Evolutionary conservation across 192 early-diverging fungal species (phyloP).

Genomic region (Mortierella alpina): DNA sequence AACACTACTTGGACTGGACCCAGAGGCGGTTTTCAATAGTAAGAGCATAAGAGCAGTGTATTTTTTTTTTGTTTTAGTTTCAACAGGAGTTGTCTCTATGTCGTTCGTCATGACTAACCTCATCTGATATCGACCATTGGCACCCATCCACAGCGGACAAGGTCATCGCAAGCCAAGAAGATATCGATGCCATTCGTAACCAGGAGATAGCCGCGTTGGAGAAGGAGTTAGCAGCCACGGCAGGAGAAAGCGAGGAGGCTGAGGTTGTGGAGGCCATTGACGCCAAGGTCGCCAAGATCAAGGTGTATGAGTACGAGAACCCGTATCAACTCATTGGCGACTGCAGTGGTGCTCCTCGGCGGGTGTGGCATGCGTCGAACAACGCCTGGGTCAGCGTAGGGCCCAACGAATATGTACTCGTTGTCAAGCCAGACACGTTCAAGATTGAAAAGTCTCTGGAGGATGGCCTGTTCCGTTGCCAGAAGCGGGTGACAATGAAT

Average conservation of each 20-base stretch:
- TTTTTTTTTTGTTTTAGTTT: background rate
- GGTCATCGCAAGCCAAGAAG: conserved; percentile 7
- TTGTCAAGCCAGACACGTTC: conserved; percentile 24
- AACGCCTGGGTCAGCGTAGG: conserved; percentile 63
- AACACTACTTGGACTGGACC: conserved; percentile 83
- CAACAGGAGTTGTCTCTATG: background rate
- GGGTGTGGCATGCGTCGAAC: conserved; percentile 15
- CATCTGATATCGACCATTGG: background rate
- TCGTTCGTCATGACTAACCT: background rate
- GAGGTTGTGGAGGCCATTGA: conserved; percentile 14
- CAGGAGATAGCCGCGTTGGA: conserved; percentile 43
- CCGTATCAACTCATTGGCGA: conserved; percentile 58
- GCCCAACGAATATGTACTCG: conserved; percentile 45
- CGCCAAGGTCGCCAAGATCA: conserved; percentile 36
- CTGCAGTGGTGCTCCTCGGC: conserved; percentile 41
- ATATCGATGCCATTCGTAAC: conserved; percentile 15
- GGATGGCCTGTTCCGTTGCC: conserved; percentile 42
- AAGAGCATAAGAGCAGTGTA: conserved; percentile 1
- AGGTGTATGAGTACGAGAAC: conserved; percentile 64
- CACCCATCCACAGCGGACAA: background rate
- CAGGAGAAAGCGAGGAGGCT: conserved; percentile 9
- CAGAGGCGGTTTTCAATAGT: conserved; percentile 62
- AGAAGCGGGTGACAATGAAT: conserved; percentile 32
- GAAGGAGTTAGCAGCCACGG: background rate
- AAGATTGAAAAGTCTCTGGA: conserved; percentile 26